Evolutionary conservation across 345 rosid species (phyloP).

Genomic region (Geranium rotundifolium): DNA sequence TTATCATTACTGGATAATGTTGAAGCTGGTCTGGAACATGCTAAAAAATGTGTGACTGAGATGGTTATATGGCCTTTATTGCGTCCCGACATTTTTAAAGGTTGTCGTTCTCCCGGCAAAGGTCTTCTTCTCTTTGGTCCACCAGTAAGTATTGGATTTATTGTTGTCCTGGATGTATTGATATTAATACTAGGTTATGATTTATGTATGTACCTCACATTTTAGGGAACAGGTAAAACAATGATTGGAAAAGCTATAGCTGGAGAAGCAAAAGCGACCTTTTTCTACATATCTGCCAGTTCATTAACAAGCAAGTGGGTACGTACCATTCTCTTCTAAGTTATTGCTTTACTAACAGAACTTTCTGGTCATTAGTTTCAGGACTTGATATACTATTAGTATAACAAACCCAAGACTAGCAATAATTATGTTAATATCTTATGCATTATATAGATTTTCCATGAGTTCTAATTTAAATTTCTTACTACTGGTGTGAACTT

Average conservation of each 20-base stretch:
- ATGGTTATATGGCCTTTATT: slow-evolving; percentile 97
- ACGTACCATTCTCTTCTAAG: slow-evolving; percentile 18
- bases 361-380: not conserved
- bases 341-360: slow-evolving; percentile 3
- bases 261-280: slow-evolving; percentile 98
- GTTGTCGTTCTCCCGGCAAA: slow-evolving; percentile 96
- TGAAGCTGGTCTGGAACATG: slow-evolving; percentile 96
- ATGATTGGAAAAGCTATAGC: slow-evolving; percentile 99
- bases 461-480: not conserved
- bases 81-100: slow-evolving; percentile 91
- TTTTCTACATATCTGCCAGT: slow-evolving; percentile 96
- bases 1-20: slow-evolving; percentile 15
- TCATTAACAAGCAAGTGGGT: slow-evolving; percentile 99
- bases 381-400: not conserved
- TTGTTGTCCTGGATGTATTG: slow-evolving; percentile 5
- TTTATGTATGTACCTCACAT: slow-evolving; percentile 14
- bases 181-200: slow-evolving; percentile 1
- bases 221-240: slow-evolving; percentile 92
- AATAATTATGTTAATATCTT: not conserved
- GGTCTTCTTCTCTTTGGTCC: slow-evolving; percentile 99
- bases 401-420: not conserved
- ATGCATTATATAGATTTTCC: no score
- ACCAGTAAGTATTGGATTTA: slow-evolving; percentile 48
- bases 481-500: not conserved
- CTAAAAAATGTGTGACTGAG: slow-evolving; percentile 96